These are phyloP conservation scores for Puccinia novopanici DNA, from an alignment of 1,284 basidiomycete species.

Conservation along the genomic window DNA sequence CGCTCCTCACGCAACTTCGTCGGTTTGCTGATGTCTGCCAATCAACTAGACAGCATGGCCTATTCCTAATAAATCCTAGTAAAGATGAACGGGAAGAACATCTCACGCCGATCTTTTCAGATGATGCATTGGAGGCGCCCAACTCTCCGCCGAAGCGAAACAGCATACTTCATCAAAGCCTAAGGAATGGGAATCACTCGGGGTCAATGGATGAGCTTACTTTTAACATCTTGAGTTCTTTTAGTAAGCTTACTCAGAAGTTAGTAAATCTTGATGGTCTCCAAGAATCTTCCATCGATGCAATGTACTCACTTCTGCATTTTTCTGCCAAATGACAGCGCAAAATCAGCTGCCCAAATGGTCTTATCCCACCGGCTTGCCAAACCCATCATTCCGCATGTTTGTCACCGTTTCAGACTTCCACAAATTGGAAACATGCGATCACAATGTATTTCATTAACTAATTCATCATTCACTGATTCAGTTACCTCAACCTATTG, in stretches of 20 bases:
- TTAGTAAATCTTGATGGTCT: constrained; percentile 38
- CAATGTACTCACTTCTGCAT: not conserved
- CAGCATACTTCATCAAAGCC: constrained; percentile 54
- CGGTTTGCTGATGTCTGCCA: constrained; percentile 72
- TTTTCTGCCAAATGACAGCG: constrained; percentile 63
- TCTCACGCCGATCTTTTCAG: constrained; percentile 58
- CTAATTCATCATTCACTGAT: not conserved
- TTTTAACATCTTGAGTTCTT: constrained; percentile 57
- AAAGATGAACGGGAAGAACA: constrained; percentile 86
- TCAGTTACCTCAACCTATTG: constrained; percentile 42
- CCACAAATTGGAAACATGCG: not conserved
- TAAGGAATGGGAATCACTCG: constrained; percentile 28
- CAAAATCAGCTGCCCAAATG: constrained; percentile 83
- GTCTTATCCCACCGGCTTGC: constrained; percentile 90
- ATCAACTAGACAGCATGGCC: constrained; percentile 73
- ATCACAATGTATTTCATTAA: not conserved
- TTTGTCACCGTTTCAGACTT: constrained; percentile 67
- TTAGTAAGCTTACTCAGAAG: constrained; percentile 55
- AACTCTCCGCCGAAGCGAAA: constrained; percentile 52
- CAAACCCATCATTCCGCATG: constrained; percentile 87
- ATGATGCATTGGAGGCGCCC: constrained; percentile 57
- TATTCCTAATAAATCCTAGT: constrained; percentile 90
- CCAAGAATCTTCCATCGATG: not conserved
- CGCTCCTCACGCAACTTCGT: constrained; percentile 26
- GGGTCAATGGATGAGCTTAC: constrained; percentile 57